Conservation (phyloP, 2,329 filamentous ascomycete species). For the Acrocalymma vagum region DNA sequence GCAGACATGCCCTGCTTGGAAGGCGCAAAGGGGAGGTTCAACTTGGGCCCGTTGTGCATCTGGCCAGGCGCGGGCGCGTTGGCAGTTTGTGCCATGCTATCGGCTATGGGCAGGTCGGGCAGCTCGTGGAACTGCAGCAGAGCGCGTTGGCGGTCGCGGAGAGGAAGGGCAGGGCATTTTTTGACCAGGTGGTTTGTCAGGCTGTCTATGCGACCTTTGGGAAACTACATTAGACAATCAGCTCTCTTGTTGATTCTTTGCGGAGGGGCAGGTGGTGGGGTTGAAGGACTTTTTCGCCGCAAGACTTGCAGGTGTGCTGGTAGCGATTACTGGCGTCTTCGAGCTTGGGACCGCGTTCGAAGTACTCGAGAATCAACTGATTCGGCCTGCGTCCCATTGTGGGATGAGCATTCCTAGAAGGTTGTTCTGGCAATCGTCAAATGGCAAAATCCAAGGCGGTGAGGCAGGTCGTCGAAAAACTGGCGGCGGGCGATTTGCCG, state of each 20-base stretch:
- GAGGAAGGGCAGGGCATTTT: conserved; percentile 81
- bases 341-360: conserved; percentile 85
- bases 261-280: conserved; percentile 19
- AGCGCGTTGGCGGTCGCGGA: conserved; percentile 78
- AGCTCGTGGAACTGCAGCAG: conserved; percentile 77
- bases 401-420: neutral
- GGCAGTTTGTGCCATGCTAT: conserved; percentile 40
- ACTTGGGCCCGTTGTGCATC: conserved; percentile 37
- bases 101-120: conserved; percentile 61
- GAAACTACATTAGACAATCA: conserved; percentile 63
- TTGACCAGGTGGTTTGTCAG: conserved; percentile 84
- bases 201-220: conserved; percentile 87
- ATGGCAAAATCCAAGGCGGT: conserved; percentile 7
- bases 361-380: conserved; percentile 85
- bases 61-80: conserved; percentile 21
- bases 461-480: neutral
- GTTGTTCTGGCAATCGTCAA: neutral
- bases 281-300: conserved; percentile 71
- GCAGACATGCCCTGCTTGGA: conserved; percentile 76
- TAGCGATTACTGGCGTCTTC: conserved; percentile 92
- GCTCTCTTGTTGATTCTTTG: conserved; percentile 21
- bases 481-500: too few relatives aligned
- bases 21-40: conserved; percentile 54
- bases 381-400: conserved; percentile 85
- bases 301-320: conserved; percentile 87